Evolutionary conservation across 257 asterid species (phyloP).

Genomic region (Petunia axillaris): DNA sequence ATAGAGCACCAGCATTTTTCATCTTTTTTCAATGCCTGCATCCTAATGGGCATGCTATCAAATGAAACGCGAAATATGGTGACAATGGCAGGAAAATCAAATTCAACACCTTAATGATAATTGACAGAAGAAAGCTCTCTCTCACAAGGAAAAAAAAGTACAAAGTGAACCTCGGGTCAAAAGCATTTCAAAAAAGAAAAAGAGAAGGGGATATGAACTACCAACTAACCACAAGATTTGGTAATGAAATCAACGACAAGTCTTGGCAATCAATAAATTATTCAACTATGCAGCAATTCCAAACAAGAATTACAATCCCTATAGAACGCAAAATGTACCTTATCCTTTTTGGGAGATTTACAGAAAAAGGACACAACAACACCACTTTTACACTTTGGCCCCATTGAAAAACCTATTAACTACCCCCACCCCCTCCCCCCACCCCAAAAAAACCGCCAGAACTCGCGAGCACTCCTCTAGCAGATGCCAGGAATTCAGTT

Average conservation of each 20-base stretch:
- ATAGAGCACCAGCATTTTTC: not conserved
- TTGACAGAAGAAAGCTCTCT: not conserved
- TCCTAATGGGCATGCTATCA: not conserved
- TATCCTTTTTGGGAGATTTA: not conserved
- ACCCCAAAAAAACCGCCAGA: too few species aligned
- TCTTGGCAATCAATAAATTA: not conserved
- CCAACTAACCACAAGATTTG: not conserved
- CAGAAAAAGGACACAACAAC: too few species aligned
- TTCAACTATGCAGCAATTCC: not conserved
- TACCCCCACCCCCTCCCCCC: too few species aligned
- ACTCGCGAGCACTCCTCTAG: too few species aligned
- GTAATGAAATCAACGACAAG: not conserved
- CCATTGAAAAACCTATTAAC: too few species aligned
- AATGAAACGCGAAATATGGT: not conserved
- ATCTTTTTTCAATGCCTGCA: not conserved
- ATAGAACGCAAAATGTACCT: constrained; percentile 6
- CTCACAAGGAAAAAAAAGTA: not conserved
- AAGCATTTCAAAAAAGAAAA: not conserved
- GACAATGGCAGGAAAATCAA: not conserved
- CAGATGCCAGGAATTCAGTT: too few species aligned
- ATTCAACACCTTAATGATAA: not conserved
- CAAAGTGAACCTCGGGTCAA: not conserved
- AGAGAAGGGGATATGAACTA: too few species aligned
- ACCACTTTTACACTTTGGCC: too few species aligned
- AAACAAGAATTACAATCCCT: not conserved